Evolutionary conservation across 805 yeast genomes (phyloP), one percentile per base, ranked within the genome.

Genomic region (Starmerella stigmatis): DNA sequence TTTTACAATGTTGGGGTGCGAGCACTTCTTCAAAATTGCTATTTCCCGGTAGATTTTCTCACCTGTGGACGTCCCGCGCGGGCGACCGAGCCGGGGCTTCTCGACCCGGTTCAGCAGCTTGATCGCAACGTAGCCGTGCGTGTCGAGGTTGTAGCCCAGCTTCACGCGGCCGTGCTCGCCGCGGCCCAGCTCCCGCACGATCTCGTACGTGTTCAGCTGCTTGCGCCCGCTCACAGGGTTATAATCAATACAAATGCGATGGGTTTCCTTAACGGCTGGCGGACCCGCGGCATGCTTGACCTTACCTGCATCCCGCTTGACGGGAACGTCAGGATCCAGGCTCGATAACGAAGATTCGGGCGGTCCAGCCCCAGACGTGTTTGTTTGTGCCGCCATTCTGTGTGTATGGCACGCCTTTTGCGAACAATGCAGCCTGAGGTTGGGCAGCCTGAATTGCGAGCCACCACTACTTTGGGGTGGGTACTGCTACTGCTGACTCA

Each of bases 81-180:
- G 72, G 44, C 72, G 61, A 23, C 78, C 81, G 5, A 74, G 60
- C 12, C 70, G 67, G 3, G 76, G 78, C 38, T 74, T 67, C 1
- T 74, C 76, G 41, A 76, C 76, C 44, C 96, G 72, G 64, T 85
- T 88, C 35, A 92, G 86, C 42, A 92, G 84, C 61, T 92, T 92
- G 45, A 92, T 86, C 3, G 98, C 98, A n/a, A 86, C 94, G 26
- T 76, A 67, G 37, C 61, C 66, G 26, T 64, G 62, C 11, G 70
- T 63, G n/a, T 73, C 69, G 44, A 79, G 63, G 60, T 88, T 89
- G 48, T 74, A 74, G 0, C 94, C 98, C 16, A 92, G 70, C 61
- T 92, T 92, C 34, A 92, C 98, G 62, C 86, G 89, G n/a, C 98
- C 97, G 64, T 89, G 97, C 62, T 88, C 95, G n/a, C 98, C 98